phyloP scores from a whole-genome alignment of 495 filamentous ascomycete species.

The Hypoxylon perforatum region DNA sequence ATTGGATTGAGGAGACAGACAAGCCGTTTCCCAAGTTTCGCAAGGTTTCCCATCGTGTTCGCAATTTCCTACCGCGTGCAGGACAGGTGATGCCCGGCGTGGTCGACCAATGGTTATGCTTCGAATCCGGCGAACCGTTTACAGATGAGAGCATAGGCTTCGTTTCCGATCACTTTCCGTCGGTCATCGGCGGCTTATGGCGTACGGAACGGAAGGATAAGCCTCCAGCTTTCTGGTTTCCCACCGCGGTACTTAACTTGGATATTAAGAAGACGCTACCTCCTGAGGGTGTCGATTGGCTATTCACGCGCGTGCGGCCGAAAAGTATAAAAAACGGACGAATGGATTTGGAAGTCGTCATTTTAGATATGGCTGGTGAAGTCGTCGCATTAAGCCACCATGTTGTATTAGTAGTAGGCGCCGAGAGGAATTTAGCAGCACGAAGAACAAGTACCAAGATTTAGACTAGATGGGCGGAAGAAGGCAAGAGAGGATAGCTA shows the following conservation, averaged over 20 bases:
- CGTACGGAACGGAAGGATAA: constrained; percentile 19
- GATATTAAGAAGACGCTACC: constrained; percentile 74
- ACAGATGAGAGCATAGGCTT: constrained; percentile 67
- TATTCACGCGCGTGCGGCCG: constrained; percentile 67
- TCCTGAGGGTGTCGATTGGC: constrained; percentile 69
- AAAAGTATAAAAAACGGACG: constrained; percentile 68
- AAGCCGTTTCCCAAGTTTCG: constrained; percentile 68
- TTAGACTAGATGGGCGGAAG: constrained; percentile 4
- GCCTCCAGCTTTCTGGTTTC: constrained; percentile 71
- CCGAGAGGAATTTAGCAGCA: constrained; percentile 63
- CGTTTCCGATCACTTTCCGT: constrained; percentile 68
- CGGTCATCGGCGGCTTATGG: constrained; percentile 36
- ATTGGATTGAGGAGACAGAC: constrained; percentile 54
- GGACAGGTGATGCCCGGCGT: constrained; percentile 55
- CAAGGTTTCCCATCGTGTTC: constrained; percentile 64
- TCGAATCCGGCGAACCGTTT: constrained; percentile 62
- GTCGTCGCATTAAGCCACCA: constrained; percentile 71
- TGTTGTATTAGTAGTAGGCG: constrained; percentile 66
- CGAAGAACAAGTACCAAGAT: constrained; percentile 46
- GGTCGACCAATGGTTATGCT: constrained; percentile 73
- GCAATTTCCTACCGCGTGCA: constrained; percentile 66
- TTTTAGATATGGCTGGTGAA: constrained; percentile 65
- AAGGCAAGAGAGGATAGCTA: no score
- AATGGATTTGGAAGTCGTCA: constrained; percentile 70
- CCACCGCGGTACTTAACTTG: constrained; percentile 73